Base-by-base conservation (phyloP, 2,329 filamentous ascomycete species). In the Alternaria conjuncta region DNA sequence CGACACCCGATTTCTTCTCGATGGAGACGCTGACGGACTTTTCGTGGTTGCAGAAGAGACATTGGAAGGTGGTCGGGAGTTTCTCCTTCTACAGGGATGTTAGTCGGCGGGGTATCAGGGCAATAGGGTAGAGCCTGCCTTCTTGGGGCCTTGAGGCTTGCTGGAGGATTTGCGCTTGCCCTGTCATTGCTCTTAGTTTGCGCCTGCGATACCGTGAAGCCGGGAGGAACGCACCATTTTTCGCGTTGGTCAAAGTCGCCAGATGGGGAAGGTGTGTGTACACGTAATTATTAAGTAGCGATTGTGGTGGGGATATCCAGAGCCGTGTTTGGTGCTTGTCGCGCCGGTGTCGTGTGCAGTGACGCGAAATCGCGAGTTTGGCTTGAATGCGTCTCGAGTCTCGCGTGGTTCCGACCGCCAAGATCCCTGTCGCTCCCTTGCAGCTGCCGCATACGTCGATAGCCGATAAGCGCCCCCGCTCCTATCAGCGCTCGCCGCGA, bases 31-130 rank as follows among this genome's bases (percentile, higher is more conserved):
- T 87, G 56, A 99, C 92, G 0, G 94, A 93, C 70, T 93, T 96
- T 79, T 98, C 96, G 82, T 98, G 94, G 80, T 97, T 98, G 86
- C 96, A 99, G 83, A 99, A 99, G 49, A 99, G 89, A 79, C 96
- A 99, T 61, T 94, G 93, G 81, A 99, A 99, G n/a, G 89, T 88
- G 3, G 92, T 94, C 4, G 91, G 86, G 18, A 96, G 86, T 44
- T 89, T 87, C 72, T 94, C 92, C 78, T 87, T 79, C 79, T 81
- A 60, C 58, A 20, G 10, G 49, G 36, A 18, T 41, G 51, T 76
- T 62, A 76, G 50, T 32, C 15, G 56, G 13, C 26, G 6, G 45
- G 51, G 32, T 36, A 32, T n/a, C n/a, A 28, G 12, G 20, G 13
- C 12, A 12, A 61, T 54, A 12, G 57, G 57, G 36, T 32, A 43